Conservation (phyloP, 1,139 yeast genomes). For the Hyphopichia buzzinii region DNA sequence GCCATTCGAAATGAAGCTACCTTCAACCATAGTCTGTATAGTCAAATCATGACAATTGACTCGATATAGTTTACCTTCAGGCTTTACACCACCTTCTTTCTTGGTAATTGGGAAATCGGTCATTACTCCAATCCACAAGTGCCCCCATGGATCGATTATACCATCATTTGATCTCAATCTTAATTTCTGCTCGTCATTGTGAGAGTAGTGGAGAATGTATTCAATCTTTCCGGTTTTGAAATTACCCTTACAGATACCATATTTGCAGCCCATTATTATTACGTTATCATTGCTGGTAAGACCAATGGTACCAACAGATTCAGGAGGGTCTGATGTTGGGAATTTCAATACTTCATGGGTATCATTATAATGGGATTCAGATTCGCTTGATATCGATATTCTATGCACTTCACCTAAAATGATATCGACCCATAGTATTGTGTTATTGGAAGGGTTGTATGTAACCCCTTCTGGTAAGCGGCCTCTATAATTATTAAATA, state of each 20-base stretch:
- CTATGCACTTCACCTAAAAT: slow-evolving; percentile 57
- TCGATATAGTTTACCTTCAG: slow-evolving; percentile 46
- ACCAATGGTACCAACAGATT: slow-evolving; percentile 62
- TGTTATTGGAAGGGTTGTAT: slow-evolving; percentile 54
- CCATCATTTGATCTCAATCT: slow-evolving; percentile 73
- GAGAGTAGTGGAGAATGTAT: slow-evolving; percentile 46
- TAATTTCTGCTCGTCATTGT: slow-evolving; percentile 18
- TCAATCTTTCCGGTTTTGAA: slow-evolving; percentile 42
- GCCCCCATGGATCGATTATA: slow-evolving; percentile 64
- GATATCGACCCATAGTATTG: slow-evolving; percentile 71
- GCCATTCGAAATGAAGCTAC: slow-evolving; percentile 68
- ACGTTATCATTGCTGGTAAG: slow-evolving; percentile 47
- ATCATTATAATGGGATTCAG: slow-evolving; percentile 16
- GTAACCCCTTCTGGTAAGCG: slow-evolving; percentile 67
- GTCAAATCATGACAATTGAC: slow-evolving; percentile 34
- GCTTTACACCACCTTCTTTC: slow-evolving; percentile 24
- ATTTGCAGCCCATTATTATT: slow-evolving; percentile 51
- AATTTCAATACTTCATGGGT: slow-evolving; percentile 43
- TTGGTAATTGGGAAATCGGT: slow-evolving; percentile 42
- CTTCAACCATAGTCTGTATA: slow-evolving; percentile 30
- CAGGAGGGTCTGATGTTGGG: slow-evolving; percentile 24
- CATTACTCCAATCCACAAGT: slow-evolving; percentile 77
- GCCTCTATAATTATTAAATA: slow-evolving; percentile 46
- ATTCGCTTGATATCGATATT: slow-evolving; percentile 18
- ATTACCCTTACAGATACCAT: slow-evolving; percentile 54